phyloP scores from a whole-genome alignment of 2,329 filamentous ascomycete genomes.

The Sporothrix pallida region DNA sequence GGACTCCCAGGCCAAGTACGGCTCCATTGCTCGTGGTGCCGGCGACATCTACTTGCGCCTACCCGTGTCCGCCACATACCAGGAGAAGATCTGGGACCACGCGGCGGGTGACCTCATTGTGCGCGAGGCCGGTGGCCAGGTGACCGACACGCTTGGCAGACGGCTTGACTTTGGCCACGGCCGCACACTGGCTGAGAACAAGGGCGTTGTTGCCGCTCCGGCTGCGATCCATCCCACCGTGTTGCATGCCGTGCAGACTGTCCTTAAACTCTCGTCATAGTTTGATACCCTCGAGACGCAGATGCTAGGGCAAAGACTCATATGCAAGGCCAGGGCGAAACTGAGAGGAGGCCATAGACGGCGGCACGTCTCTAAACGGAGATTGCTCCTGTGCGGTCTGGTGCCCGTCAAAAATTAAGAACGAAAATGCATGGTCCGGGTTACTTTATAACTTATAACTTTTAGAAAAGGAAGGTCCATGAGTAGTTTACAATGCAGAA shows the following conservation, averaged over 20 bases:
- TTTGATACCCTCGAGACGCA: background rate
- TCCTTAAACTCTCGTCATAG: slow-evolving; percentile 55
- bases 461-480: slow-evolving; percentile 4
- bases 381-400: background rate
- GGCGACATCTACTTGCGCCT: slow-evolving; percentile 94
- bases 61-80: slow-evolving; percentile 79
- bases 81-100: slow-evolving; percentile 99
- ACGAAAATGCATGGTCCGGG: too few species aligned
- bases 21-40: slow-evolving; percentile 88
- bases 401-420: background rate
- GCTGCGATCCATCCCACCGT: slow-evolving; percentile 76
- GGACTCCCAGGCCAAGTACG: slow-evolving; percentile 99
- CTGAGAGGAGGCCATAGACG: background rate
- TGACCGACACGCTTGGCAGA: slow-evolving; percentile 87
- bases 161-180: slow-evolving; percentile 85
- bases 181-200: slow-evolving; percentile 85
- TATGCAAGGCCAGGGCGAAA: background rate
- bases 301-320: background rate
- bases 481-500: slow-evolving; percentile 36
- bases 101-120: slow-evolving; percentile 95
- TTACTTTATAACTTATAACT: too few species aligned
- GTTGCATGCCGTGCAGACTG: slow-evolving; percentile 79
- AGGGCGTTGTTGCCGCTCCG: slow-evolving; percentile 90
- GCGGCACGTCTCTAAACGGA: background rate
- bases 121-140: slow-evolving; percentile 87